Percentiles rank a stretch among this genome's conserved stretches.
phyloP scores from a whole-genome alignment of 495 filamentous ascomycete species.

The Cercophora newfieldiana region DNA sequence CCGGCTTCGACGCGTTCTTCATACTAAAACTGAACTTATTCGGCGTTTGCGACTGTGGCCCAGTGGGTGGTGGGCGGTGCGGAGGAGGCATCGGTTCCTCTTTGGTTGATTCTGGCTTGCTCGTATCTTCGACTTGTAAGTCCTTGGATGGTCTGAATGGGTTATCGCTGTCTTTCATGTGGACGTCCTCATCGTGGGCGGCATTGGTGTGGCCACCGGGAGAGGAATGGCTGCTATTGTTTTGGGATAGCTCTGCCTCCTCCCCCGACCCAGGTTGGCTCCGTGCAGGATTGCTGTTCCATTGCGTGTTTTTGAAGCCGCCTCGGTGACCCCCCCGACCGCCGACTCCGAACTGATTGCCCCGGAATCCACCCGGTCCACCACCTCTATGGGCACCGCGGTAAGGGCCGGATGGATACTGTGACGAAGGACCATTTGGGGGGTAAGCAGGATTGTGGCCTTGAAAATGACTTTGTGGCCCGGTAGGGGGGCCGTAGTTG shows the following conservation, averaged over 20 bases:
- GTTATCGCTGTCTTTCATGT: conserved; percentile 57
- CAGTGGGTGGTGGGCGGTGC: conserved; percentile 48
- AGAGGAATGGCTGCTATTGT: conserved; percentile 30
- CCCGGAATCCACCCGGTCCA: conserved; percentile 40
- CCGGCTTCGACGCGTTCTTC: conserved; percentile 65
- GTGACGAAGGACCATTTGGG: conserved; percentile 50
- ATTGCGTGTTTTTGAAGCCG: conserved; percentile 37
- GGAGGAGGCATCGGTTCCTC: conserved; percentile 43
- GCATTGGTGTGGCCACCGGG: conserved; percentile 51
- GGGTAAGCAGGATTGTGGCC: conserved; percentile 52
- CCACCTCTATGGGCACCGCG: conserved; percentile 55
- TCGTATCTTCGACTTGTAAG: conserved; percentile 61
- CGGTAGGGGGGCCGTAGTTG: conserved; percentile 54
- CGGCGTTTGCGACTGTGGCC: conserved; percentile 43
- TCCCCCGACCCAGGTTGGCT: conserved; percentile 25
- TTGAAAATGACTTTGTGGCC: conserved; percentile 47
- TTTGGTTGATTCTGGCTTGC: conserved; percentile 46
- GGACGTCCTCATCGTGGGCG: conserved; percentile 27
- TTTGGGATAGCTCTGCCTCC: conserved; percentile 34
- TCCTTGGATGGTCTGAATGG: conserved; percentile 65
- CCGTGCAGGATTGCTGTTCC: conserved; percentile 29
- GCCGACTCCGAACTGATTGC: conserved; percentile 35
- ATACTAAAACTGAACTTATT: conserved; percentile 88
- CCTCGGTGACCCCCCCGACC: conserved; percentile 40
- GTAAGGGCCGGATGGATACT: conserved; percentile 53